phyloP scores from a whole-genome alignment of 257 asterid species.

The Solanum pimpinellifolium region DNA sequence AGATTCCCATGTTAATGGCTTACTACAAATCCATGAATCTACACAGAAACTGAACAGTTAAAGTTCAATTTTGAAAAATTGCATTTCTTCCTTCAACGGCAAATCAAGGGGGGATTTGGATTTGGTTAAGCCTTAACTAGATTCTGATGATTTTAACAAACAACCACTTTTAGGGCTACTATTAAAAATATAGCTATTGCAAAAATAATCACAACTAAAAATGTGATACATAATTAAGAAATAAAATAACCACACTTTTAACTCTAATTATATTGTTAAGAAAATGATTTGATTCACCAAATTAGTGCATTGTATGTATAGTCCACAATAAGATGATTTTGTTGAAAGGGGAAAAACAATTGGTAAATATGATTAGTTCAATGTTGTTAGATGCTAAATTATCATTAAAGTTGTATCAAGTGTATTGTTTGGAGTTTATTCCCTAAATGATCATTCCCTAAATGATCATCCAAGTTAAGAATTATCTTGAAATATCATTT shows the following conservation, averaged over 20 bases:
- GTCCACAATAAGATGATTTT: background rate
- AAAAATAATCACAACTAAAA: background rate
- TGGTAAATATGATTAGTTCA: background rate
- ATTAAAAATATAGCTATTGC: background rate
- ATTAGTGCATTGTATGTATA: too few relatives aligned
- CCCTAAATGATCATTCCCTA: too few relatives aligned
- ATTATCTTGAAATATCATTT: too few relatives aligned
- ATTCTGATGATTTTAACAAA: background rate
- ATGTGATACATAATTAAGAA: background rate
- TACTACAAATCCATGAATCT: background rate
- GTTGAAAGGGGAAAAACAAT: background rate
- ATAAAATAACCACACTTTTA: background rate
- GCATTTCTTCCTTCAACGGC: background rate
- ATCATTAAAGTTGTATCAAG: background rate
- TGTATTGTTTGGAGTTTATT: background rate
- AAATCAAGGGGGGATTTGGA: background rate
- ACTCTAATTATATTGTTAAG: background rate
- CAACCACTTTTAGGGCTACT: background rate
- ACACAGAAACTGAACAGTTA: background rate
- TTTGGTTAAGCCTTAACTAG: background rate
- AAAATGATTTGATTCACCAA: background rate
- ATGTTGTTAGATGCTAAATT: background rate
- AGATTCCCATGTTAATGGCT: conserved; percentile 36
- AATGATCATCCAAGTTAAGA: too few relatives aligned
- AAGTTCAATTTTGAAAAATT: background rate